phyloP scores from a whole-genome alignment of 495 filamentous ascomycete species.

The Lichina pygmaea region DNA sequence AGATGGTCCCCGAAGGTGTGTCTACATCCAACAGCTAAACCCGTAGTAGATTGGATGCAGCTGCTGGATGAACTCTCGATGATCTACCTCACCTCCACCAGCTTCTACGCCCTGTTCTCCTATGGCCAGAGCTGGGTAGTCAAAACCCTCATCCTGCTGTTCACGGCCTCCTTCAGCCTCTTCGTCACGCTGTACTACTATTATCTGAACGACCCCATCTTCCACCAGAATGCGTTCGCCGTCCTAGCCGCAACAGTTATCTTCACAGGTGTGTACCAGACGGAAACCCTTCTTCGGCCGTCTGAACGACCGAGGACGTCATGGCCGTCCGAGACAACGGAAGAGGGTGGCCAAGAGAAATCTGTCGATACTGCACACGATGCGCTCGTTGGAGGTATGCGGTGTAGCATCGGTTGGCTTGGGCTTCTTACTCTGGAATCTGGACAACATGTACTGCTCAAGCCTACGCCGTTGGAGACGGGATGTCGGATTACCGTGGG shows the following conservation, averaged over 20 bases:
- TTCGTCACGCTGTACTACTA: constrained; percentile 89
- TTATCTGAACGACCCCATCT: constrained; percentile 68
- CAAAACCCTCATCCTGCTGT: background rate
- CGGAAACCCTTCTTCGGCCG: constrained; percentile 54
- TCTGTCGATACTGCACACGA: constrained; percentile 34
- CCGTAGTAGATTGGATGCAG: constrained; percentile 66
- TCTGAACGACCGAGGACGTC: constrained; percentile 9
- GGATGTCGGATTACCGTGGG: constrained; percentile 63
- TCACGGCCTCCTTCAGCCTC: constrained; percentile 14
- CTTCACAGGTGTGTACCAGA: constrained; percentile 66
- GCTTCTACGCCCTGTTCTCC: constrained; percentile 68
- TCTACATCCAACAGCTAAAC: background rate
- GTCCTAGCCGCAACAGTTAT: constrained; percentile 49
- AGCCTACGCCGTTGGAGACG: constrained; percentile 42
- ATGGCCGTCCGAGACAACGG: too few relatives aligned
- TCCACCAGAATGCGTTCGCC: constrained; percentile 78
- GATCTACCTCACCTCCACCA: constrained; percentile 89
- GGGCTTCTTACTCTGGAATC: constrained; percentile 65
- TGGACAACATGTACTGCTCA: constrained; percentile 64
- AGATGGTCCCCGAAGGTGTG: constrained; percentile 4
- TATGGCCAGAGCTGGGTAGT: constrained; percentile 25
- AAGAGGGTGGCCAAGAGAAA: constrained; percentile 16
- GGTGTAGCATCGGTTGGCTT: constrained; percentile 52
- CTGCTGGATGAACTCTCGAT: constrained; percentile 88
- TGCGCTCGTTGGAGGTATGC: constrained; percentile 50